These are phyloP conservation scores for Saccharomyces hybrid DNA, from an alignment of 1,139 yeast species.

Conservation along the genomic window DNA sequence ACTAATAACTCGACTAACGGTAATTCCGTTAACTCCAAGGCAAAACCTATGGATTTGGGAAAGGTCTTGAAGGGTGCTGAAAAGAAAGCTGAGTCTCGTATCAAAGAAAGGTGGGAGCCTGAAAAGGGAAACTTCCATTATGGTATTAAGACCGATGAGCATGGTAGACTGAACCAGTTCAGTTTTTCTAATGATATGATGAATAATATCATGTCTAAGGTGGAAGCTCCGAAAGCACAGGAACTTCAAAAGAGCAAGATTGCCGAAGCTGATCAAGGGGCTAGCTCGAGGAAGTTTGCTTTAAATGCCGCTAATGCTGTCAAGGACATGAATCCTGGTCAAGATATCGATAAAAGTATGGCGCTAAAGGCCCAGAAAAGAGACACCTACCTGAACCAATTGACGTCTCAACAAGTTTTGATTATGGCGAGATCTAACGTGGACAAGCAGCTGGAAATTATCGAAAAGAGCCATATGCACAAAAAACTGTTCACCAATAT, in stretches of 20 bases:
- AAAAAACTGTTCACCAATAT: slow-evolving; percentile 33
- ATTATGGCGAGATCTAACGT: slow-evolving; percentile 58
- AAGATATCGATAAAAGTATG: slow-evolving; percentile 10
- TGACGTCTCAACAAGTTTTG: slow-evolving; percentile 42
- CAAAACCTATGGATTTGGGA: slow-evolving; percentile 22
- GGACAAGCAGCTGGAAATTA: slow-evolving; percentile 38
- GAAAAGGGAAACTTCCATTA: slow-evolving; percentile 18
- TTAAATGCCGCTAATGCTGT: slow-evolving; percentile 46
- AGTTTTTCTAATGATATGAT: slow-evolving; percentile 8
- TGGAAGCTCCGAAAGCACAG: slow-evolving; percentile 7
- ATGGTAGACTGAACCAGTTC: slow-evolving; percentile 8
- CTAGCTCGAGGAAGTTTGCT: slow-evolving; percentile 26
- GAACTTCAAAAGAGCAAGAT: slow-evolving; percentile 5
- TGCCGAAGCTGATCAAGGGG: background rate
- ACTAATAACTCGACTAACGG: too few species aligned
- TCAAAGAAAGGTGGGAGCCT: slow-evolving; percentile 24
- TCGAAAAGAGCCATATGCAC: slow-evolving; percentile 36
- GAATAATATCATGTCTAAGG: slow-evolving; percentile 16
- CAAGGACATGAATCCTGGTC: slow-evolving; percentile 27
- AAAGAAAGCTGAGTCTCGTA: slow-evolving; percentile 23
- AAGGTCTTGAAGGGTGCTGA: slow-evolving; percentile 30
- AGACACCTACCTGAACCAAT: slow-evolving; percentile 21
- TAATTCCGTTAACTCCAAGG: slow-evolving; percentile 3
- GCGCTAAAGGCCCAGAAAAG: slow-evolving; percentile 15
- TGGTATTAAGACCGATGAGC: slow-evolving; percentile 17